Base-by-base conservation (phyloP, 1,284 basidiomycete genomes). In the Tilletia caries region DNA sequence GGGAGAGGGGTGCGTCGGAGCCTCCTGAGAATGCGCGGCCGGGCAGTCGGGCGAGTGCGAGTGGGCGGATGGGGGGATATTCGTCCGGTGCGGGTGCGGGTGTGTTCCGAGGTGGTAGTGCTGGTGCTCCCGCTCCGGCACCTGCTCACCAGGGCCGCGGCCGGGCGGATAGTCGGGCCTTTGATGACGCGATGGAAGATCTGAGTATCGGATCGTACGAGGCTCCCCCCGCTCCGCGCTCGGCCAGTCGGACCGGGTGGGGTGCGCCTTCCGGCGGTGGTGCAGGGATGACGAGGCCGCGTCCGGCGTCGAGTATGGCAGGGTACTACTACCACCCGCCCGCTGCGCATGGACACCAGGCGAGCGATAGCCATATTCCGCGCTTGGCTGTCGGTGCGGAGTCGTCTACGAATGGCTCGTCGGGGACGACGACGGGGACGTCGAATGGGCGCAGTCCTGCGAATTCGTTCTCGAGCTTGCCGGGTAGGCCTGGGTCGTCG, bases 241-340 rank as follows among this genome's bases (percentile, higher is more conserved):
- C n/a, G n/a, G n/a, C n/a, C n/a, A n/a, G n/a, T n/a, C n/a, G n/a
- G n/a, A n/a, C n/a, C n/a, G n/a, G n/a, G n/a, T n/a, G n/a, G n/a
- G n/a, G n/a, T n/a, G n/a, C n/a, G n/a, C n/a, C n/a, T n/a, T n/a
- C n/a, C n/a, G n/a, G n/a, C n/a, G n/a, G n/a, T n/a, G n/a, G n/a
- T n/a, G n/a, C n/a, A n/a, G n/a, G n/a, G n/a, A n/a, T n/a, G n/a
- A 15, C 23, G 65, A n/a, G 43, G 15, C 25, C 29, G 8, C 70
- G 77, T 13, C 72, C 77, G 0, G 67, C 65, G 27, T 75, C 73
- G 0, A 71, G 72, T n/a, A 68, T 73, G 6, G 77, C 37, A 15
- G 37, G 76, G 15, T 71, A 70, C 33, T 77, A 76, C 69, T 79
- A 79, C 34, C 77, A 75, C 10, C 76, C 77, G 4, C 77, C 75